A percentile compares a stretch with the other conserved stretches of the same genome.
These are phyloP conservation scores for Pelagophyceae sp. DNA, from an alignment of 352 stramenopile genomes.

Conservation along the genomic window DNA sequence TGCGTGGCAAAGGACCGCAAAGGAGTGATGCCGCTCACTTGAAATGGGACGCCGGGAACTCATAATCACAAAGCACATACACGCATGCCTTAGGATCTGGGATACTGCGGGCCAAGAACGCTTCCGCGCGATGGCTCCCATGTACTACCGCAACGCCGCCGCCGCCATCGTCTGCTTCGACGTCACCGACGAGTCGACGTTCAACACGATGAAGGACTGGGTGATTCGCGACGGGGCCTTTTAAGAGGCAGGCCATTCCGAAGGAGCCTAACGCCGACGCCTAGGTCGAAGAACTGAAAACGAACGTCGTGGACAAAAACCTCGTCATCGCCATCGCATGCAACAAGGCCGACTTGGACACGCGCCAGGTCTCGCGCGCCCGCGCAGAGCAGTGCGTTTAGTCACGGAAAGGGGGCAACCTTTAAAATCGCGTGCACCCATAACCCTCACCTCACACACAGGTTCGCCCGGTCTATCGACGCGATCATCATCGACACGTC, in stretches of 20 bases:
- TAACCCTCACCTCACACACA: constrained; percentile 32
- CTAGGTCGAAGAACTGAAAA: constrained; percentile 88
- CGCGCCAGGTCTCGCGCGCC: constrained; percentile 21
- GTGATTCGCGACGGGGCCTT: background rate
- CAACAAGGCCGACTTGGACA: constrained; percentile 67
- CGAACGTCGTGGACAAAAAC: constrained; percentile 70
- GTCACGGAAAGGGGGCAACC: no score
- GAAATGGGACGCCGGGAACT: no score
- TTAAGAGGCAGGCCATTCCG: background rate
- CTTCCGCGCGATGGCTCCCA: constrained; percentile 79
- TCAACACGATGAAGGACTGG: constrained; percentile 59
- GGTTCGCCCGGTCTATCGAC: constrained; percentile 68
- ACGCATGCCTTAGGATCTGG: constrained; percentile 79
- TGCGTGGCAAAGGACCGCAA: no score
- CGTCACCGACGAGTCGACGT: constrained; percentile 73
- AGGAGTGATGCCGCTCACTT: no score
- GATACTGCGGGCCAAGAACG: constrained; percentile 83
- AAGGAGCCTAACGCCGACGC: no score
- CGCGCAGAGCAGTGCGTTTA: constrained; percentile 35
- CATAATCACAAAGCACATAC: no score
- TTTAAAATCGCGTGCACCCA: no score
- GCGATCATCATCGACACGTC: constrained; percentile 84
- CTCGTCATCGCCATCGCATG: constrained; percentile 88
- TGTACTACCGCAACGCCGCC: constrained; percentile 87
- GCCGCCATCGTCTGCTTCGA: constrained; percentile 90